Conservation (phyloP, 1,284 basidiomycete genomes). For the Phenoliferia sp. region DNA sequence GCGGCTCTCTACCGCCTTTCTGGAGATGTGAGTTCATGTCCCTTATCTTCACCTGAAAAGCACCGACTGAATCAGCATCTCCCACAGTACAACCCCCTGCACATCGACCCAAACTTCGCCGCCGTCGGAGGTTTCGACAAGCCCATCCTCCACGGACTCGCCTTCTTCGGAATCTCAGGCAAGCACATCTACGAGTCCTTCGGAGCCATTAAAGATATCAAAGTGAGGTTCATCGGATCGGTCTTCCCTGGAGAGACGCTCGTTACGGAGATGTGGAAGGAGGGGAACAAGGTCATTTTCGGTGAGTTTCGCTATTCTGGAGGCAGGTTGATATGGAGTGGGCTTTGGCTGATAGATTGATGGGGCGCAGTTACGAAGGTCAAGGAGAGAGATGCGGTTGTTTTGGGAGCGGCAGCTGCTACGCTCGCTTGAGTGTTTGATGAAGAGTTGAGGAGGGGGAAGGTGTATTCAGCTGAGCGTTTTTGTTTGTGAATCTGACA, state of each 20-base stretch:
- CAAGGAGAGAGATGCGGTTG: conserved; percentile 66
- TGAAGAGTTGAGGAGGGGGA: not conserved
- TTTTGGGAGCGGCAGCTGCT: conserved; percentile 67
- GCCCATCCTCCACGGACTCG: conserved; percentile 49
- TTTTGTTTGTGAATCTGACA: not conserved
- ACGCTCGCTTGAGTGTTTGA: conserved; percentile 50
- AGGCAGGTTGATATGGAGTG: not conserved
- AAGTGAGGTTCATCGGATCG: conserved; percentile 86
- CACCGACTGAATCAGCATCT: conserved; percentile 81
- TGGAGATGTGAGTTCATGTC: conserved; percentile 52
- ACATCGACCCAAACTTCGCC: conserved; percentile 85
- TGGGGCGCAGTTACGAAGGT: conserved; percentile 50
- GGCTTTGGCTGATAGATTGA: not conserved
- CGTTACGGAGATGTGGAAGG: conserved; percentile 96
- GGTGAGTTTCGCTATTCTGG: conserved; percentile 51
- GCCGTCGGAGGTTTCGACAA: conserved; percentile 90
- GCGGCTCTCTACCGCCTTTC: conserved; percentile 86
- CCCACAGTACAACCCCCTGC: conserved; percentile 49
- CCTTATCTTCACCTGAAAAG: conserved; percentile 75
- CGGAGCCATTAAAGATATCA: conserved; percentile 86
- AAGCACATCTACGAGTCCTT: conserved; percentile 87
- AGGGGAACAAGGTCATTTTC: conserved; percentile 86
- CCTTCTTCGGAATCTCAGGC: conserved; percentile 88
- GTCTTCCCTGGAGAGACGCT: conserved; percentile 95
- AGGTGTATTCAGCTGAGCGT: not conserved